phyloP scores from a whole-genome alignment of 805 yeast genomes.

The Candida sphagnicola region DNA sequence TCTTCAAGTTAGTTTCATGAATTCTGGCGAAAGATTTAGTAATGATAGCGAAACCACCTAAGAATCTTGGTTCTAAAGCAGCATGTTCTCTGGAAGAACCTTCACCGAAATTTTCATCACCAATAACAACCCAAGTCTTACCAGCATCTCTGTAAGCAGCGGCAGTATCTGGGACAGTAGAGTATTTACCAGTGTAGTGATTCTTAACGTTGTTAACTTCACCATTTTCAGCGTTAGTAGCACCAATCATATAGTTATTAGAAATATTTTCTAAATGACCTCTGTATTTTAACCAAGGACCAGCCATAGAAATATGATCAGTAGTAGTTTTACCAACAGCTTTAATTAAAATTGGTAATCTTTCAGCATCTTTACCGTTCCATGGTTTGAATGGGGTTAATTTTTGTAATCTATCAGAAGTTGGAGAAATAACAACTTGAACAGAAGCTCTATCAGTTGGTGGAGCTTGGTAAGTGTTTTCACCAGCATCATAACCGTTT shows the following conservation, averaged over 20 bases:
- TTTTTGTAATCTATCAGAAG: conserved; percentile 92
- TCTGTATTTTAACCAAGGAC: conserved; percentile 99
- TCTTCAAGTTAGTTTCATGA: conserved; percentile 99
- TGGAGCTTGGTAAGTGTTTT: conserved; percentile 95
- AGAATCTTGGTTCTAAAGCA: conserved; percentile 98
- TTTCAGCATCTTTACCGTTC: conserved; percentile 91
- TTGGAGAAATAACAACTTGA: conserved; percentile 74
- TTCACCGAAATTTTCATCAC: conserved; percentile 99
- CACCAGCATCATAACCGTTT: conserved; percentile 89
- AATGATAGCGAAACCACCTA: conserved; percentile 97
- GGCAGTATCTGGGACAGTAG: conserved; percentile 97
- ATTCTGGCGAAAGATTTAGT: conserved; percentile 98
- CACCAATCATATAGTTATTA: conserved; percentile 99
- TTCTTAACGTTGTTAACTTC: conserved; percentile 91
- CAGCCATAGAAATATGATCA: conserved; percentile 99
- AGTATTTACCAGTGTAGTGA: conserved; percentile 86
- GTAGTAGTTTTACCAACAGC: conserved; percentile 98
- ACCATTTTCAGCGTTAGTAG: conserved; percentile 92
- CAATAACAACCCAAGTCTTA: conserved; percentile 93
- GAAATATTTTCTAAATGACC: conserved; percentile 99
- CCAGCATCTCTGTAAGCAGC: conserved; percentile 92
- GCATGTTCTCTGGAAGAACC: conserved; percentile 99
- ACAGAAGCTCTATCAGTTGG: conserved; percentile 81
- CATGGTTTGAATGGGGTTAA: conserved; percentile 92
- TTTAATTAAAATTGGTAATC: conserved; percentile 92